phyloP scores from a whole-genome alignment of 1,284 basidiomycete genomes.

The Cronartium quercuum region DNA sequence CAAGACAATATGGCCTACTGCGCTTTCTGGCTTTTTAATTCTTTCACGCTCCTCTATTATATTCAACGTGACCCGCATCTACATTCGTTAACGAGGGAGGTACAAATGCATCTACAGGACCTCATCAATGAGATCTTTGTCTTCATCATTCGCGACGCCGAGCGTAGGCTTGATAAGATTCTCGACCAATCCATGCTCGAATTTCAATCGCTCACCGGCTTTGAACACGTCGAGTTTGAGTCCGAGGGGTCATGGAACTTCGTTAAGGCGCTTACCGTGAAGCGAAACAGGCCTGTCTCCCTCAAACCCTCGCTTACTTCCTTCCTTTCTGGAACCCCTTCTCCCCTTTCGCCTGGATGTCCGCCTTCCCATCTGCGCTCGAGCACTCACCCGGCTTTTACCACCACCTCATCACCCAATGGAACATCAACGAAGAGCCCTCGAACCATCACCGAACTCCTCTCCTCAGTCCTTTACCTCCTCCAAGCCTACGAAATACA shows the following conservation, averaged over 20 bases:
- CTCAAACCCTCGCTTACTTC: conserved; percentile 49
- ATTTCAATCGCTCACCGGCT: conserved; percentile 66
- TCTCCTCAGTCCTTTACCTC: conserved; percentile 80
- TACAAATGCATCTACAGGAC: conserved; percentile 58
- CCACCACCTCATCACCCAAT: not conserved
- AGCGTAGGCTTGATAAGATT: conserved; percentile 77
- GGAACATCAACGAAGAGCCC: conserved; percentile 41
- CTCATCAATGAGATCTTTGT: conserved; percentile 93
- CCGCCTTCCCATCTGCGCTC: conserved; percentile 6
- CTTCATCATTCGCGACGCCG: conserved; percentile 87
- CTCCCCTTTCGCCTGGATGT: conserved; percentile 17
- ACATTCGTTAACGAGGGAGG: conserved; percentile 28
- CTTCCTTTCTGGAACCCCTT: conserved; percentile 44
- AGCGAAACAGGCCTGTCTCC: conserved; percentile 53
- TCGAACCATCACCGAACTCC: conserved; percentile 61
- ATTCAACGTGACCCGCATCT: conserved; percentile 64
- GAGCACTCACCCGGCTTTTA: not conserved
- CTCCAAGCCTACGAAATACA: conserved; percentile 84
- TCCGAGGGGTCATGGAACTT: conserved; percentile 78
- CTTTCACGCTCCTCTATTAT: conserved; percentile 79
- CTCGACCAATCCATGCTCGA: conserved; percentile 80
- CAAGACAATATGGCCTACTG: conserved; percentile 77
- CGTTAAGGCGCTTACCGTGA: conserved; percentile 61
- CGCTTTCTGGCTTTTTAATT: conserved; percentile 92
- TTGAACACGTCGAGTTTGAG: conserved; percentile 81